Conservation (phyloP, 495 filamentous ascomycete species). For the Geopyxis carbonaria region DNA sequence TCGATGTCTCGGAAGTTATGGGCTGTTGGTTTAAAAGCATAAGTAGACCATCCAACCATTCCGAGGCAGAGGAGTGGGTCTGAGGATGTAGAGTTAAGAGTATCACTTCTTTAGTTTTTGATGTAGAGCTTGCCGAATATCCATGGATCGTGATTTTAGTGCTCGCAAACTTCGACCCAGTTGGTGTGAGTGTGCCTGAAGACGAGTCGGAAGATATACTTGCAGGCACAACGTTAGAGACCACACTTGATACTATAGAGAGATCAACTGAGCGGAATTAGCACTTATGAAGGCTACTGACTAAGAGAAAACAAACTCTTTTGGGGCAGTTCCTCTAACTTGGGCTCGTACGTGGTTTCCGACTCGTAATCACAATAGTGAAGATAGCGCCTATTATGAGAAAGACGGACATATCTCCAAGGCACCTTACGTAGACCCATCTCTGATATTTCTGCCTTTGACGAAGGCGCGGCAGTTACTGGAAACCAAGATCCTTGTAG, state of each 20-base stretch:
- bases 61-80: slow-evolving; percentile 68
- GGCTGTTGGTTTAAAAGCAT: slow-evolving; percentile 92
- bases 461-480: slow-evolving; percentile 23
- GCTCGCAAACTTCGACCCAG: slow-evolving; percentile 36
- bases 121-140: slow-evolving; percentile 30
- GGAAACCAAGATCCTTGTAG: slow-evolving; percentile 85
- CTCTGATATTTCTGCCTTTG: background rate
- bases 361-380: slow-evolving; percentile 79
- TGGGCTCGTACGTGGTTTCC: slow-evolving; percentile 46
- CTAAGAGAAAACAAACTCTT: slow-evolving; percentile 39
- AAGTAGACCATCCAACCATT: slow-evolving; percentile 90
- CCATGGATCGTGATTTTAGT: slow-evolving; percentile 90
- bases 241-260: slow-evolving; percentile 74
- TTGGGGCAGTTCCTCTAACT: slow-evolving; percentile 53
- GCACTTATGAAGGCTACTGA: background rate
- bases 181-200: slow-evolving; percentile 33
- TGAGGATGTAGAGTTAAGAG: slow-evolving; percentile 70
- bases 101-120: slow-evolving; percentile 36
- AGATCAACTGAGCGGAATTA: slow-evolving; percentile 48
- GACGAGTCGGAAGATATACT: slow-evolving; percentile 31
- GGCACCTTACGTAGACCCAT: slow-evolving; percentile 17
- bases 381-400: slow-evolving; percentile 76
- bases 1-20: slow-evolving; percentile 89
- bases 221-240: slow-evolving; percentile 62
- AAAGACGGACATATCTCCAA: slow-evolving; percentile 75